Base-by-base conservation (phyloP, 345 rosid species). In the Hibiscus syriacus region DNA sequence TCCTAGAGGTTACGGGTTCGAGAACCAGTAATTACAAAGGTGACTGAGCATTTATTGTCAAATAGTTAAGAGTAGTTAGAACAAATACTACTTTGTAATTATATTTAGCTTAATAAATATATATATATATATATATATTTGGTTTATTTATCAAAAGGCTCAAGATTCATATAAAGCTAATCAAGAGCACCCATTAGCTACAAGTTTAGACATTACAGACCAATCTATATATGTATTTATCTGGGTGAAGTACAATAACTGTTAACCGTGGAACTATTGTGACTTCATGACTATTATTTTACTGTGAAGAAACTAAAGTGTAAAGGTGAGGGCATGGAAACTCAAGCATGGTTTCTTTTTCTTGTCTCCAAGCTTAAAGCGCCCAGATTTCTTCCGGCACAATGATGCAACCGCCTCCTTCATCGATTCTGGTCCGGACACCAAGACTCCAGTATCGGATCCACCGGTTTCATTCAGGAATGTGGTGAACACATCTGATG, bases 371-470 rank as follows among this genome's bases (percentile, higher is more conserved):
- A 76, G 36, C 17, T 63, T 46, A n/a, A 72, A 64, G 55, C 78
- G 69, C 26, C 12, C 73, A 56, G 75, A 73, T 69, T 66, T 79
- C 32, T 70, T 36, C 74, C 38, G 74, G 83, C 88, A 80, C 3
- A 70, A 2, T 43, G 70, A 72, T 71, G 92, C 96, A n/a, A 89
- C 86, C 9, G 79, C 74, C 53, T 83, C 85, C 74, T 86, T 83
- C 92, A 92, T 81, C 6, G 81, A 55, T 76, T 82, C 90, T 11
- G 92, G 98, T 77, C 98, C 98, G 60, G 92, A 89, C 36, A 92
- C 98, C 63, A 89, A 63, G 10, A 89, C 90, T 74, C 92, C 96
- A 2, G 79, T 57, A 50, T 83, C 77, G 12, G 80, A 75, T 61
- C 76, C 90, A 34, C 78, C 78, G 17, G 70, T 63, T 73, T 79